Evolutionary conservation across 2,329 filamentous ascomycete species (phyloP), one percentile per base, ranked within the genome.

Genomic region (Grosmannia serpens): DNA sequence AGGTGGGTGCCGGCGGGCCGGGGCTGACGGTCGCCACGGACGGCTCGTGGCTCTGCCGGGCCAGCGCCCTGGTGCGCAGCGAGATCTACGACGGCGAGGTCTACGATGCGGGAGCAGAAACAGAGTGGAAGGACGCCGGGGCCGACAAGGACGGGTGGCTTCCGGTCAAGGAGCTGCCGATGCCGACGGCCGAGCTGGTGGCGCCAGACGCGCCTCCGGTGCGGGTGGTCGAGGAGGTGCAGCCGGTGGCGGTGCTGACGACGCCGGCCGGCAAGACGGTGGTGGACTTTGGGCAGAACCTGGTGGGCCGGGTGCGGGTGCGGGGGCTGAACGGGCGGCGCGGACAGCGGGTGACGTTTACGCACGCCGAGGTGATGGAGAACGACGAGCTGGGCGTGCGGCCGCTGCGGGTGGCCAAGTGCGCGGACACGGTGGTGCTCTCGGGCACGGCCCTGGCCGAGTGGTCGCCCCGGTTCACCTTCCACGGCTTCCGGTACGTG

Each of bases 251-350:
- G 15, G 67, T 72, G 38, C 70, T 70, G 15, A 66, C 61, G 60
- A 70, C 67, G 20, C 67, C 67, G 2, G 66, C 66, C 4, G 76
- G 77, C 5, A 78, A 78, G 62, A 75, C 69, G 0, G 67, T 82
- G 1, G 60, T 83, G 6, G 79, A 84, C 61, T 83, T 83, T 65
- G 80, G 80, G 1, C 80, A 84, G 63, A 83, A 84, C 62, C 68
- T 83, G 0, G 80, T 82, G 0, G 81, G 81, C 1, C 73, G 72
- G 62, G 58, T 82, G 1, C 67, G 68, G 0, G 62, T 82, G 13
- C 44, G 38, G 4, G 31, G 20, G 15, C 64, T 56, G 13, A 4
- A 20, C 7, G 70, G 55, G 74, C 72, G 3, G 63, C 75, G 35
- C 27, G 64, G 9, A 59, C 70, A 50, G 57, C 74, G 20, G 74